A percentile compares a stretch with the other conserved stretches of the same genome.
These are phyloP conservation scores for Sclerotinia sclerotiorum DNA, from an alignment of 2,329 filamentous ascomycete genomes.

Conservation along the genomic window DNA sequence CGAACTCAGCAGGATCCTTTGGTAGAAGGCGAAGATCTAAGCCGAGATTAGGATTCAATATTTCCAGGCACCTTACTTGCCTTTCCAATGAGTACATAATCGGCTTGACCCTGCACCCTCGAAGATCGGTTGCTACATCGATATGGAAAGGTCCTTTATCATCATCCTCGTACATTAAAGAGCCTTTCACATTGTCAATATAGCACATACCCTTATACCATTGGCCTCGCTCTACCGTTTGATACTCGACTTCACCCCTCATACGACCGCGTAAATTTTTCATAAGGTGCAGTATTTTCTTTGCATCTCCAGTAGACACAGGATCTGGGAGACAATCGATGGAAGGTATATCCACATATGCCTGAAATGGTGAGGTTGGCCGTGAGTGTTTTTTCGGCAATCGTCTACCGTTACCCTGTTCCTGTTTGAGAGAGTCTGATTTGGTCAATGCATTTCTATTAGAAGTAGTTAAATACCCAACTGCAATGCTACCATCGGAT, in stretches of 20 bases:
- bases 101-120: conserved; percentile 68
- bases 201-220: conserved; percentile 75
- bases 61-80: conserved; percentile 52
- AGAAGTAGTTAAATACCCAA: conserved; percentile 40
- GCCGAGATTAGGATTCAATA: conserved; percentile 54
- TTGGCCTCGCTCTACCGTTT: conserved; percentile 56
- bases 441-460: conserved; percentile 39
- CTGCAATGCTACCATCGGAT: conserved; percentile 44
- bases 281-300: conserved; percentile 73
- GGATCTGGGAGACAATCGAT: conserved; percentile 61
- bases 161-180: conserved; percentile 71
- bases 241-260: conserved; percentile 75
- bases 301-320: conserved; percentile 65
- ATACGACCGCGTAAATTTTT: conserved; percentile 74
- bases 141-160: conserved; percentile 64
- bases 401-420: conserved; percentile 43
- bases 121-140: conserved; percentile 69
- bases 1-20: conserved; percentile 63
- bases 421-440: conserved; percentile 45
- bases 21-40: conserved; percentile 66
- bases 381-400: conserved; percentile 56
- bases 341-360: conserved; percentile 52
- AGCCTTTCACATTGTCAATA: conserved; percentile 74
- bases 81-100: conserved; percentile 48
- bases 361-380: conserved; percentile 53